A percentile compares a stretch with the other conserved stretches of the same genome.
Evolutionary conservation across 768 basidiomycete genomes (phyloP).

Genomic region (Pseudohyphozyma bogoriensis): DNA sequence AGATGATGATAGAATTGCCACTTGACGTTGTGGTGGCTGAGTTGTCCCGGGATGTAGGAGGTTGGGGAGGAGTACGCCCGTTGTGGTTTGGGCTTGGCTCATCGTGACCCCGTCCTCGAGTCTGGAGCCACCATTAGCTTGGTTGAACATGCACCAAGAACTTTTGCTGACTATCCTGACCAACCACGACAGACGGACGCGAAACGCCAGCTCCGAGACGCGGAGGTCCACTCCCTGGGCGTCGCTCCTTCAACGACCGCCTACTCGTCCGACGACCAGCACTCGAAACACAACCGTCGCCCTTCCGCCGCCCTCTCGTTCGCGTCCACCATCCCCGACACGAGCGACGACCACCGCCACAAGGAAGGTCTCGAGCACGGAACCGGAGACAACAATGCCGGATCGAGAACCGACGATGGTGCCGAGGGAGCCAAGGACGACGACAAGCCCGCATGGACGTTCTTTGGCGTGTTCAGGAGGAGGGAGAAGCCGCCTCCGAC

Average conservation of each 20-base stretch:
- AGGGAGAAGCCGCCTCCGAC: neutral
- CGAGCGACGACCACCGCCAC: neutral
- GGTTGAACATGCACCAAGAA: too few species aligned
- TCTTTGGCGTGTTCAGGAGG: constrained; percentile 12
- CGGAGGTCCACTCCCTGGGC: neutral
- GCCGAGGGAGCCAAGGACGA: neutral
- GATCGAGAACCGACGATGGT: neutral
- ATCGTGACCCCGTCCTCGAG: too few species aligned
- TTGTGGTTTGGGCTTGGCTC: too few species aligned
- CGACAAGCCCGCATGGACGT: neutral
- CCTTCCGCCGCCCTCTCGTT: constrained; percentile 20
- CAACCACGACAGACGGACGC: constrained; percentile 13
- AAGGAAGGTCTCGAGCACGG: constrained; percentile 11
- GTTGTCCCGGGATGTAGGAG: too few species aligned
- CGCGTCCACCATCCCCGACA: constrained; percentile 26
- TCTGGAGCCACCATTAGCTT: too few species aligned
- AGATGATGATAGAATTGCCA: too few species aligned
- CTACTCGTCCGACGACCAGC: neutral
- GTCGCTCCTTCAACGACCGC: neutral
- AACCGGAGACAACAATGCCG: neutral
- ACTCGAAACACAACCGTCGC: constrained; percentile 3
- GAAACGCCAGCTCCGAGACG: constrained; percentile 1
- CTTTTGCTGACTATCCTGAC: neutral
- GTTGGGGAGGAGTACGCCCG: too few species aligned
- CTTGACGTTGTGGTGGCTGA: too few species aligned